Percentiles rank a stretch among this genome's conserved stretches.
phyloP scores from a whole-genome alignment of 2,329 filamentous ascomycete genomes.

The Fusarium sarcochroum region DNA sequence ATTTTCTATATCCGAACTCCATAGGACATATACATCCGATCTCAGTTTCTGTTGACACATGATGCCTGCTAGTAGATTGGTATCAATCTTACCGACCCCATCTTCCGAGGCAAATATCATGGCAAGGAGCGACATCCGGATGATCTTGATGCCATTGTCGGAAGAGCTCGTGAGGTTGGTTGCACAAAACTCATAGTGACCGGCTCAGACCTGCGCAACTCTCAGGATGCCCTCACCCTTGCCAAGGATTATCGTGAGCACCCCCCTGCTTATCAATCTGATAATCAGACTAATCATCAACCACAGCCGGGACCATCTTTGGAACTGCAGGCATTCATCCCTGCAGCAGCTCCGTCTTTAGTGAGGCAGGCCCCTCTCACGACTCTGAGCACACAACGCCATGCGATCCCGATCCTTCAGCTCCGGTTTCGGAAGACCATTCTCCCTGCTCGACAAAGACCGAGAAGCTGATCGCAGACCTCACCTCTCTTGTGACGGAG shows the following conservation, averaged over 20 bases:
- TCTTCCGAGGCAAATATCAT: slow-evolving; percentile 88
- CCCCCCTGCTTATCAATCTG: slow-evolving; percentile 12
- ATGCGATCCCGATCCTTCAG: slow-evolving; percentile 67
- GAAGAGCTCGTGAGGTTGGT: slow-evolving; percentile 81
- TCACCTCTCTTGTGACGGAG: slow-evolving; percentile 75
- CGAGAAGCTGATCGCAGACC: slow-evolving; percentile 65
- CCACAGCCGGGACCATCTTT: slow-evolving; percentile 82
- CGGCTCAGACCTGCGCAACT: slow-evolving; percentile 87
- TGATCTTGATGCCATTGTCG: slow-evolving; percentile 82
- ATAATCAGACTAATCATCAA: slow-evolving; percentile 12
- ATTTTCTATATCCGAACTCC: slow-evolving; percentile 11
- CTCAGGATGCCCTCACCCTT: slow-evolving; percentile 79
- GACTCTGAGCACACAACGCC: slow-evolving; percentile 65
- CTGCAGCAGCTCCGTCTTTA: slow-evolving; percentile 86
- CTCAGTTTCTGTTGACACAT: slow-evolving; percentile 37
- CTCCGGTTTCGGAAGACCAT: slow-evolving; percentile 64
- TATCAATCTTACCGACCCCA: slow-evolving; percentile 95
- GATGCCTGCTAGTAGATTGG: slow-evolving; percentile 72
- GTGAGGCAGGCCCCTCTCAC: slow-evolving; percentile 62
- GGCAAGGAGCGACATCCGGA: slow-evolving; percentile 81
- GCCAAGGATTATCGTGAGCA: slow-evolving; percentile 79
- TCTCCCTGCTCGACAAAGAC: slow-evolving; percentile 62
- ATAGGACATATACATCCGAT: slow-evolving; percentile 15
- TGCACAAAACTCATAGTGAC: slow-evolving; percentile 94
- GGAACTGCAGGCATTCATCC: slow-evolving; percentile 95